Conservation (phyloP, 2,329 filamentous ascomycete genomes). For the Pestalotiopsis sp. region DNA sequence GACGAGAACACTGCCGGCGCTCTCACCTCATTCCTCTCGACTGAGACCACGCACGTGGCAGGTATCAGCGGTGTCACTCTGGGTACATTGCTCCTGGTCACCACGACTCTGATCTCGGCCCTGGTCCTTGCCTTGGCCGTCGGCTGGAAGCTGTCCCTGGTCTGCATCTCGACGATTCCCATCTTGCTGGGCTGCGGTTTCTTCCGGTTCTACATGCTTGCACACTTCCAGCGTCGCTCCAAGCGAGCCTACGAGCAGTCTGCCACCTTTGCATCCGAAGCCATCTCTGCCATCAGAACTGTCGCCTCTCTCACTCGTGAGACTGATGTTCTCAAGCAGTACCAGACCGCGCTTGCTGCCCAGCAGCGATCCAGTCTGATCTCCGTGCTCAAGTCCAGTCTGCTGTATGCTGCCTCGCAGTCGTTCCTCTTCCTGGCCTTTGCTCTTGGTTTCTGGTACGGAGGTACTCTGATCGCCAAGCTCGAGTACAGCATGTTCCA, state of each 20-base stretch:
- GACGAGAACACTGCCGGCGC: constrained; percentile 90
- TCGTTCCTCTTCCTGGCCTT: constrained; percentile 82
- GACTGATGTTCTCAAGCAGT: constrained; percentile 74
- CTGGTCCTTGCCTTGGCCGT: constrained; percentile 72
- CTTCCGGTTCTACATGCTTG: constrained; percentile 83
- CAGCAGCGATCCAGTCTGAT: constrained; percentile 71
- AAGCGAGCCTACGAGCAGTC: constrained; percentile 80
- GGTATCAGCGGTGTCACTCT: constrained; percentile 87
- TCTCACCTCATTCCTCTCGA: constrained; percentile 85
- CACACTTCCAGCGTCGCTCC: constrained; percentile 76
- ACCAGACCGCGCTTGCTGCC: constrained; percentile 64
- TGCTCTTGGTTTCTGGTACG: constrained; percentile 92
- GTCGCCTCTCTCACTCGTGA: constrained; percentile 91
- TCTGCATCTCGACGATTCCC: constrained; percentile 79
- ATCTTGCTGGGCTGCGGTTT: constrained; percentile 81
- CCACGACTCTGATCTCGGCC: constrained; percentile 77
- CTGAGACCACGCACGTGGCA: constrained; percentile 85
- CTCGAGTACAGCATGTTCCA: constrained; percentile 77
- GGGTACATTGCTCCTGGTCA: constrained; percentile 80
- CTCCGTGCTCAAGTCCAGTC: constrained; percentile 76
- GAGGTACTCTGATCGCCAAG: constrained; percentile 73
- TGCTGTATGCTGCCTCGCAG: constrained; percentile 83
- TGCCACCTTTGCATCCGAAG: constrained; percentile 88
- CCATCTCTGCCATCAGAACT: constrained; percentile 90
- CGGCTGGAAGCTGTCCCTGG: constrained; percentile 86